Percentiles rank a stretch among this genome's conserved stretches.
phyloP scores from a whole-genome alignment of 2,329 filamentous ascomycete species.

The Arthrocladium fulminans region DNA sequence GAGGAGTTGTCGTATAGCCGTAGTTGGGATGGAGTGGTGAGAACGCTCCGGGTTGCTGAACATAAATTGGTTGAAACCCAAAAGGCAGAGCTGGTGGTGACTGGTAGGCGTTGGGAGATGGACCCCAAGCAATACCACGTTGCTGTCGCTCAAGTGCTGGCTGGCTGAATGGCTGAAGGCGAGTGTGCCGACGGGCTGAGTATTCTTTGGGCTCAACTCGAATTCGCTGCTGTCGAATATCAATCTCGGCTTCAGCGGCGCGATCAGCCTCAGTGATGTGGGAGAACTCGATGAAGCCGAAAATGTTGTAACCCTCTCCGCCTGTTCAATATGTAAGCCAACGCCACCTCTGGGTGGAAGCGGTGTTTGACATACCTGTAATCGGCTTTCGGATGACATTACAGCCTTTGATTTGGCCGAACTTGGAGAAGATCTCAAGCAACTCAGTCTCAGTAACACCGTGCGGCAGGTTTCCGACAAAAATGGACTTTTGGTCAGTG shows the following conservation, averaged over 20 bases:
- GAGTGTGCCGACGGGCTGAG: conserved; percentile 15
- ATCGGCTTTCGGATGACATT: conserved; percentile 21
- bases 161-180: neutral
- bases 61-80: conserved; percentile 1
- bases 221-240: conserved; percentile 14
- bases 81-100: neutral
- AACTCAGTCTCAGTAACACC: conserved; percentile 14
- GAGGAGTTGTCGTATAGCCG: conserved; percentile 4
- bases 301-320: conserved; percentile 16
- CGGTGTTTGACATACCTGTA: conserved; percentile 12
- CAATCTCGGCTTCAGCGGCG: conserved; percentile 15
- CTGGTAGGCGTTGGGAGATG: conserved; percentile 7
- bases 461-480: conserved; percentile 21
- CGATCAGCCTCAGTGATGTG: conserved; percentile 14
- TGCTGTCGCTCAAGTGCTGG: neutral
- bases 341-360: neutral
- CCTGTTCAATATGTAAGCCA: conserved; percentile 11
- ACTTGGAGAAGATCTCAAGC: conserved; percentile 13
- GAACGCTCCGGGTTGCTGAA: neutral
- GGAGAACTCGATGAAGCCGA: conserved; percentile 21
- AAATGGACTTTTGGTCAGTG: conserved; percentile 20
- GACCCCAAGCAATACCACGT: conserved; percentile 9
- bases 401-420: conserved; percentile 16
- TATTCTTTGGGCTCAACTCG: conserved; percentile 23
- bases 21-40: neutral